Conservation (phyloP, 371 early-diverging fungal genomes). For the Haplosporangium sp. region DNA sequence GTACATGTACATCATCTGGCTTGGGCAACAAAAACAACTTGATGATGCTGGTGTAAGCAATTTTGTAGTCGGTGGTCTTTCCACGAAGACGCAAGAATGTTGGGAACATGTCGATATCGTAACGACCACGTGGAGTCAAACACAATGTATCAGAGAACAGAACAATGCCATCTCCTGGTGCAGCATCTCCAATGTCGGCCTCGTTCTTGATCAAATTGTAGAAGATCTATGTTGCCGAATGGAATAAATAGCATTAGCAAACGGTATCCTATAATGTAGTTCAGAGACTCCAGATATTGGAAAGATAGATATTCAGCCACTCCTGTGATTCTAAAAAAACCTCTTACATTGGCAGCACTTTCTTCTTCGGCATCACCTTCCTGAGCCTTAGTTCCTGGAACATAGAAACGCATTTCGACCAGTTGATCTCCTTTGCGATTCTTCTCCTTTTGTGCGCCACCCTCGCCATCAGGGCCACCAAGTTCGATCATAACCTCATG, state of each 20-base stretch:
- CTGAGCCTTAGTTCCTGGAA: slow-evolving; percentile 87
- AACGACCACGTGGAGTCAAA: slow-evolving; percentile 95
- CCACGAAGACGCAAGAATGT: slow-evolving; percentile 95
- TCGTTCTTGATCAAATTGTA: slow-evolving; percentile 93
- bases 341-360: slow-evolving; percentile 75
- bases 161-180: slow-evolving; percentile 88
- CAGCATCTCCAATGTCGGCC: slow-evolving; percentile 88
- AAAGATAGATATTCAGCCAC: neutral
- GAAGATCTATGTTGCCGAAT: slow-evolving; percentile 65
- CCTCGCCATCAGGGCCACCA: slow-evolving; percentile 73
- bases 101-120: slow-evolving; percentile 94
- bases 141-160: slow-evolving; percentile 91
- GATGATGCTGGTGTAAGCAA: slow-evolving; percentile 87
- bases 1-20: slow-evolving; percentile 92
- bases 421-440: slow-evolving; percentile 76
- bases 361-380: slow-evolving; percentile 69
- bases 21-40: slow-evolving; percentile 91
- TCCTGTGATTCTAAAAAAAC: neutral
- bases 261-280: neutral
- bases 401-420: slow-evolving; percentile 93
- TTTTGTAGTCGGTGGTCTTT: slow-evolving; percentile 98
- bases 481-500: slow-evolving; percentile 96
- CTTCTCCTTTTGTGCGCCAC: slow-evolving; percentile 60
- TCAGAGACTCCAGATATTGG: neutral
- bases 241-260: neutral